Conservation (phyloP, 257 asterid species). For the Solanum appendiculatum region DNA sequence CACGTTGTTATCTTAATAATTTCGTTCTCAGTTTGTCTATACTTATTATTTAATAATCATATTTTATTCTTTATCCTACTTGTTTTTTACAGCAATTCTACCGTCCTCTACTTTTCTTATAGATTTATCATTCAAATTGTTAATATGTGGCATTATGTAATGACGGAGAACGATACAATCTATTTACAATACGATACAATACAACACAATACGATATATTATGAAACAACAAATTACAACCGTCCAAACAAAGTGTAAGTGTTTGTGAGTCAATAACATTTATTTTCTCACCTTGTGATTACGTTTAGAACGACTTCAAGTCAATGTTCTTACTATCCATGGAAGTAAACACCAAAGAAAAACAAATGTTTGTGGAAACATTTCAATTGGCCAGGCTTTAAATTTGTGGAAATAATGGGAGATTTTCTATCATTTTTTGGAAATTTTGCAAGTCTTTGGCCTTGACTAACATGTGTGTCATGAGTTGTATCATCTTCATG, state of each 20-base stretch:
- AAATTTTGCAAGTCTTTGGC: not conserved
- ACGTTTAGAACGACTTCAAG: not conserved
- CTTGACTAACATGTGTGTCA: not conserved
- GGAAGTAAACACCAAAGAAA: not conserved
- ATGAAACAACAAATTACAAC: not conserved
- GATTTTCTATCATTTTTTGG: not conserved
- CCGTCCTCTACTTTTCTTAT: too few species aligned
- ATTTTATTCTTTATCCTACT: too few species aligned
- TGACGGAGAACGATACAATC: fast-evolving
- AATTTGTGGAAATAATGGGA: not conserved
- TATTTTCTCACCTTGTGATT: not conserved
- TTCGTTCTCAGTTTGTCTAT: too few species aligned
- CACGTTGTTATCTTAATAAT: too few species aligned
- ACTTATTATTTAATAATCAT: too few species aligned
- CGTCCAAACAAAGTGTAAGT: not conserved
- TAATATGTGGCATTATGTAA: not conserved
- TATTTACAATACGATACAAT: too few species aligned
- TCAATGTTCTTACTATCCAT: not conserved
- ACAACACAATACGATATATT: too few species aligned
- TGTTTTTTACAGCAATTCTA: too few species aligned
- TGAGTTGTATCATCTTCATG: not conserved
- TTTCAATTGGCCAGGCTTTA: not conserved
- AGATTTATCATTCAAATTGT: not conserved
- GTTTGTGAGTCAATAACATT: not conserved
- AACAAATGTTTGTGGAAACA: not conserved